Percentiles rank a stretch among this genome's conserved stretches.
These are phyloP conservation scores for Myochromella boudieri DNA, from an alignment of 768 basidiomycete species.

Conservation along the genomic window DNA sequence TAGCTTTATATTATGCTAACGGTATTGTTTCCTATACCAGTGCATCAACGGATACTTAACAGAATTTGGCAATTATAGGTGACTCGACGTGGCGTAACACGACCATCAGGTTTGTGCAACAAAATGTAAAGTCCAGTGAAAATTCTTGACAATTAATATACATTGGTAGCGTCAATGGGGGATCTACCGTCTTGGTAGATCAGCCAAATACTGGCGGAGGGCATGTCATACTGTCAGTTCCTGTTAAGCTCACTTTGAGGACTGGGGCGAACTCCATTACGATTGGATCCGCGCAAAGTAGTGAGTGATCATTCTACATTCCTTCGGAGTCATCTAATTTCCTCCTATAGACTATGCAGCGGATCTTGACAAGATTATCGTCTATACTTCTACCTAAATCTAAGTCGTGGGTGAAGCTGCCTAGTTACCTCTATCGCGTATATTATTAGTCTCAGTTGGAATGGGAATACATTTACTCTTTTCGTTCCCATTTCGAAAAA, in stretches of 20 bases:
- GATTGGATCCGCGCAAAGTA: conserved; percentile 47
- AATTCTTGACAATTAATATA: neutral
- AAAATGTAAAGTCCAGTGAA: neutral
- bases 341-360: conserved; percentile 48
- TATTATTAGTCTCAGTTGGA: too few relatives aligned
- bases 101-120: conserved; percentile 46
- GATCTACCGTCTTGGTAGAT: conserved; percentile 48
- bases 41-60: neutral
- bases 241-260: conserved; percentile 49
- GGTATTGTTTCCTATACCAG: conserved; percentile 23
- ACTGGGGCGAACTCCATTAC: conserved; percentile 54
- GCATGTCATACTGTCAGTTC: conserved; percentile 52
- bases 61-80: conserved; percentile 21
- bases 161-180: conserved; percentile 53
- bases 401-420: neutral
- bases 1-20: conserved; percentile 61
- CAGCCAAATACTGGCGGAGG: conserved; percentile 60
- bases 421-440: neutral
- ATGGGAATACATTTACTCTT: too few relatives aligned
- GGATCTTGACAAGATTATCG: conserved; percentile 61
- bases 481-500: too few relatives aligned
- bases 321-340: neutral
- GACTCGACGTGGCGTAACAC: conserved; percentile 60
- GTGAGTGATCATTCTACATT: conserved; percentile 31
- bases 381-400: conserved; percentile 44